Conservation (phyloP, 2,329 filamentous ascomycete genomes). For the Ophiosphaerella herpotricha region DNA sequence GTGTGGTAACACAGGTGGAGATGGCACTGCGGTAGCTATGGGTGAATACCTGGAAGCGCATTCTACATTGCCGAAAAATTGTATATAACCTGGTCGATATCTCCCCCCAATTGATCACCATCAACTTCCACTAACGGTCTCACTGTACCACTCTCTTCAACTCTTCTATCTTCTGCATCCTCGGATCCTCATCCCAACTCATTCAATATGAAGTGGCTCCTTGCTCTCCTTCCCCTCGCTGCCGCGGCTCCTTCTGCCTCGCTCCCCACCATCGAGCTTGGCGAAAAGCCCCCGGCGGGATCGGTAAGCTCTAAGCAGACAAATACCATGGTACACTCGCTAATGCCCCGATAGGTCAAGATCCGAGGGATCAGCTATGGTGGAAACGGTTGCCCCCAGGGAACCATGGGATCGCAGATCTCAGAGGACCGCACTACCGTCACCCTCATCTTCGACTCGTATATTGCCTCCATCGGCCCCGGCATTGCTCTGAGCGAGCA, state of each 20-base stretch:
- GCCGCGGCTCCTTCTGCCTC: conserved; percentile 34
- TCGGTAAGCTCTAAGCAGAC: conserved; percentile 19
- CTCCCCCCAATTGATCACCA: conserved; percentile 38
- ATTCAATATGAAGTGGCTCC: conserved; percentile 46
- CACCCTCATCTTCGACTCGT: conserved; percentile 59
- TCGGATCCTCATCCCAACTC: conserved; percentile 17
- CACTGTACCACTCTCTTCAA: conserved; percentile 20
- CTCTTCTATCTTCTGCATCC: conserved; percentile 14
- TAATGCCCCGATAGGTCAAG: conserved; percentile 41
- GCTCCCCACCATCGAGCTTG: conserved; percentile 21
- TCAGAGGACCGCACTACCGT: conserved; percentile 52
- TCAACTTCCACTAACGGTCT: conserved; percentile 29
- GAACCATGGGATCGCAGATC: conserved; percentile 50
- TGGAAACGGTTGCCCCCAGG: conserved; percentile 55
- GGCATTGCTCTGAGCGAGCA: conserved; percentile 49
- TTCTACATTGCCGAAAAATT: conserved; percentile 19
- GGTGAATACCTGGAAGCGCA: conserved; percentile 7
- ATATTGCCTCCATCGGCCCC: conserved; percentile 56
- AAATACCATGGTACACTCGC: background rate
- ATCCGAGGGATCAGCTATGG: conserved; percentile 53
- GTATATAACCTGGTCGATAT: conserved; percentile 40
- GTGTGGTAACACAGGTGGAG: conserved; percentile 18
- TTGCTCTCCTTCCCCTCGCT: conserved; percentile 40
- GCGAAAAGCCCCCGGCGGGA: conserved; percentile 36
- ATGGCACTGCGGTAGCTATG: conserved; percentile 17